Conservation (phyloP, 441 rosid species). For the Erodium chrysanthum region DNA sequence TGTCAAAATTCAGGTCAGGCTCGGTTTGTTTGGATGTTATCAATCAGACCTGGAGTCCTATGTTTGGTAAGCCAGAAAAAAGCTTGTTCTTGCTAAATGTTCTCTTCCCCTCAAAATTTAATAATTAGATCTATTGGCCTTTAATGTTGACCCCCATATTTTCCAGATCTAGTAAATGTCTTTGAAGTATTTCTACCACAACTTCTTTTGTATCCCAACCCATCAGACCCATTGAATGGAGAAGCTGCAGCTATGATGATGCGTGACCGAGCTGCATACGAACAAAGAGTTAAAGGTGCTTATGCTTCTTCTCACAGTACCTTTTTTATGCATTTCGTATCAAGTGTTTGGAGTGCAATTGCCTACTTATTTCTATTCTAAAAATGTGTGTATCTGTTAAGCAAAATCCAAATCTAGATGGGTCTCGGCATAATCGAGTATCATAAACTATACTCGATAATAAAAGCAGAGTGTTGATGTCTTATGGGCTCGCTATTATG, state of each 20-base stretch:
- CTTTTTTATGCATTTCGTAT: not conserved
- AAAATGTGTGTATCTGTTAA: not conserved
- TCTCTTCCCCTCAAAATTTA: not conserved
- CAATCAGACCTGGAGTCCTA: constrained; percentile 94
- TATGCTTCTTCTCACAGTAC: not conserved
- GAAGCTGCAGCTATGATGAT: constrained; percentile 89
- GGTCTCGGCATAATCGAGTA: too few relatives aligned
- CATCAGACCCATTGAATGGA: constrained; percentile 86
- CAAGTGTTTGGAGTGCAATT: not conserved
- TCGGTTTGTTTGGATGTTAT: constrained; percentile 92
- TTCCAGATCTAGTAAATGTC: constrained; percentile 71
- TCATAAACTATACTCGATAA: too few relatives aligned
- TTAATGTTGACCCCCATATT: not conserved
- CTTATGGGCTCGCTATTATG: too few relatives aligned
- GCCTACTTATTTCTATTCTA: not conserved
- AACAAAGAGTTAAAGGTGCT: constrained; percentile 74
- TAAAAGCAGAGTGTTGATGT: too few relatives aligned
- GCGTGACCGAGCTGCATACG: constrained; percentile 75
- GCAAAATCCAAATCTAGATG: too few relatives aligned
- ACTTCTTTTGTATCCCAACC: constrained; percentile 85
- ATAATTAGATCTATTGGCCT: not conserved
- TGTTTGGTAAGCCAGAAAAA: constrained; percentile 47
- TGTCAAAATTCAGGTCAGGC: constrained; percentile 57
- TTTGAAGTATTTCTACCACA: constrained; percentile 94
- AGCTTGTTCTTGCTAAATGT: not conserved